Conservation (phyloP, 2,329 filamentous ascomycete genomes). For the Colletotrichum melonis region DNA sequence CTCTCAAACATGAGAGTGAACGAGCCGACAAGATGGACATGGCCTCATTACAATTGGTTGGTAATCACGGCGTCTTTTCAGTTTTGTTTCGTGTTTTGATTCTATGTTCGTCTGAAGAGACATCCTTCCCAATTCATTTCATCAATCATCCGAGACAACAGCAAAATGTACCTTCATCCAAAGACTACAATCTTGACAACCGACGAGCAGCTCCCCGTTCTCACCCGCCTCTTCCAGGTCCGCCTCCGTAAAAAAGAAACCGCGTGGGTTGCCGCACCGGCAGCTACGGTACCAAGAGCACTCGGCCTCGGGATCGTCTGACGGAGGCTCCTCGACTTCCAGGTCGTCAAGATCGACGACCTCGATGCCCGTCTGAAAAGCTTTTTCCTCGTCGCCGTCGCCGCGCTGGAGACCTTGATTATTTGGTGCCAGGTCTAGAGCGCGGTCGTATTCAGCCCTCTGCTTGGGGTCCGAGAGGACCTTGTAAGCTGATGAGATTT, state of each 20-base stretch:
- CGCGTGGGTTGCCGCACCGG: slow-evolving; percentile 72
- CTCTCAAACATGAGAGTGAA: too few species aligned
- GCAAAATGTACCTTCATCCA: slow-evolving; percentile 75
- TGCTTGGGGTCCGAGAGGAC: slow-evolving; percentile 63
- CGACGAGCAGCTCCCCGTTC: slow-evolving; percentile 71
- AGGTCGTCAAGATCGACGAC: slow-evolving; percentile 75
- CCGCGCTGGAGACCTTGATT: slow-evolving; percentile 38
- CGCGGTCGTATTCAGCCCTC: slow-evolving; percentile 65
- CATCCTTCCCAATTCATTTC: too few species aligned
- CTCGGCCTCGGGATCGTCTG: slow-evolving; percentile 38
- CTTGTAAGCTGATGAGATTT: slow-evolving; percentile 70
- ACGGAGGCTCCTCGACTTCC: slow-evolving; percentile 56
- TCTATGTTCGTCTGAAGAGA: background rate
- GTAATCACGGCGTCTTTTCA: background rate
- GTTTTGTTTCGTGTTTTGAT: background rate
- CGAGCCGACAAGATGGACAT: too few species aligned
- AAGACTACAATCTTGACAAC: slow-evolving; percentile 74
- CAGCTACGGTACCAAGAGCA: slow-evolving; percentile 67
- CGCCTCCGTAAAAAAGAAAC: slow-evolving; percentile 68
- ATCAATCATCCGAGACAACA: slow-evolving; percentile 55
- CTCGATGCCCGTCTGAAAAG: slow-evolving; percentile 70
- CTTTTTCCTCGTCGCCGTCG: slow-evolving; percentile 16
- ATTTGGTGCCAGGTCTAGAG: slow-evolving; percentile 52
- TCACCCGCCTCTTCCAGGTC: slow-evolving; percentile 70
- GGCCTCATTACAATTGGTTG: too few species aligned